Evolutionary conservation across 495 filamentous ascomycete genomes (phyloP).

Genomic region (Rhypophila decipiens): DNA sequence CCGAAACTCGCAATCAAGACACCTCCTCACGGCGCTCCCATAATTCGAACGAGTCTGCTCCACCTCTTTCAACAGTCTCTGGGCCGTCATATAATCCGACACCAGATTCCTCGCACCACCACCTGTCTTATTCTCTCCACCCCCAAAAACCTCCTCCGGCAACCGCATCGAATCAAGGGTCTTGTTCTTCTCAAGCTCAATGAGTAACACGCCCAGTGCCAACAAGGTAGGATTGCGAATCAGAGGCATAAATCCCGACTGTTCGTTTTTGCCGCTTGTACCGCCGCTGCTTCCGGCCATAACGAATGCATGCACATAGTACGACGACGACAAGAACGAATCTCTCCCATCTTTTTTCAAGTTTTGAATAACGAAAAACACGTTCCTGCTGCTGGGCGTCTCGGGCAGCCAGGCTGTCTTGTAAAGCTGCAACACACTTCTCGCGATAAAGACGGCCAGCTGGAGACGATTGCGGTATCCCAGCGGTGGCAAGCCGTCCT

Average conservation of each 20-base stretch:
- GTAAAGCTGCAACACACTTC: not conserved
- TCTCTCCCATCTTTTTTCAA: too few species aligned
- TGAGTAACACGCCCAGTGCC: conserved; percentile 11
- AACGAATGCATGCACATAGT: not conserved
- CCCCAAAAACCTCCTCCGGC: not conserved
- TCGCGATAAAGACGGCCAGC: not conserved
- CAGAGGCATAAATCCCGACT: not conserved
- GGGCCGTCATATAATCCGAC: not conserved
- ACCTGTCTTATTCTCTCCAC: not conserved
- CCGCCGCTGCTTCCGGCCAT: not conserved
- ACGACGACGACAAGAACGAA: not conserved
- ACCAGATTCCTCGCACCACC: not conserved
- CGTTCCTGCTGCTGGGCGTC: not conserved
- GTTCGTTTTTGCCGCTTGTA: not conserved
- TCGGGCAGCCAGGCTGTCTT: not conserved
- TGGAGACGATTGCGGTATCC: not conserved
- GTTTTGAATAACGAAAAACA: not conserved
- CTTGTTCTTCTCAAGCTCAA: conserved; percentile 10
- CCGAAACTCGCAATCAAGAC: not conserved
- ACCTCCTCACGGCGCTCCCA: not conserved
- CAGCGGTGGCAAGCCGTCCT: not conserved
- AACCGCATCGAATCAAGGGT: conserved; percentile 5
- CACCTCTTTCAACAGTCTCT: not conserved
- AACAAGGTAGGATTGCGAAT: conserved; percentile 1
- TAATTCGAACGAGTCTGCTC: not conserved